Conservation (phyloP, 75 land plant genomes). For the Pinus taeda region DNA sequence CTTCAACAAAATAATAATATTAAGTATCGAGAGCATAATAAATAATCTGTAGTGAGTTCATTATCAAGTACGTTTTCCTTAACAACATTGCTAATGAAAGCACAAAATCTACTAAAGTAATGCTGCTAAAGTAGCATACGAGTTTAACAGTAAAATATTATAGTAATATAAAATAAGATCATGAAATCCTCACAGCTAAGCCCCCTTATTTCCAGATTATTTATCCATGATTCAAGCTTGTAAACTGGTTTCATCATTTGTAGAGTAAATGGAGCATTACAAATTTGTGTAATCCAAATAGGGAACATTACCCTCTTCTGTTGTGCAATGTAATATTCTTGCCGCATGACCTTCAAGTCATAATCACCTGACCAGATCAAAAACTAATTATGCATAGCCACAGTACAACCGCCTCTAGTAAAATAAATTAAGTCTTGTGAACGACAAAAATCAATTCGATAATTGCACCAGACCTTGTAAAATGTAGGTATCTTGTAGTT, state of each 20-base stretch:
- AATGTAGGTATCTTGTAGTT: conserved; percentile 96
- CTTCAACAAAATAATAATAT: neutral
- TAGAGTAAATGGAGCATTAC: too few relatives aligned
- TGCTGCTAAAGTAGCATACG: neutral
- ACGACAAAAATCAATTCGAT: neutral
- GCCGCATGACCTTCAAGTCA: conserved; percentile 99
- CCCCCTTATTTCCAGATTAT: neutral
- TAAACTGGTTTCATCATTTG: too few relatives aligned
- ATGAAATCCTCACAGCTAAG: neutral
- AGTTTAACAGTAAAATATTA: neutral
- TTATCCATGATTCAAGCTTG: neutral
- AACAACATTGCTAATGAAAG: neutral
- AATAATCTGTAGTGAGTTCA: neutral
- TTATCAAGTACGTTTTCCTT: neutral
- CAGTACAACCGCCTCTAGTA: neutral
- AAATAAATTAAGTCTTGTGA: neutral
- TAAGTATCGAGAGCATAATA: neutral
- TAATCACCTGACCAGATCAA: conserved; percentile 71
- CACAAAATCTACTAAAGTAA: neutral
- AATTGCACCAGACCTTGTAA: conserved; percentile 71
- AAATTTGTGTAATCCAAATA: too few relatives aligned
- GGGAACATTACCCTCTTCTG: conserved; percentile 71
- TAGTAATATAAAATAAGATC: neutral
- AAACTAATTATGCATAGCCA: conserved; percentile 5
- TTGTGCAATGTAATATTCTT: conserved; percentile 82